Percentiles rank a stretch among this genome's conserved stretches.
Evolutionary conservation across 2,329 filamentous ascomycete species (phyloP).

Genomic region (Neofusicoccum sp.): DNA sequence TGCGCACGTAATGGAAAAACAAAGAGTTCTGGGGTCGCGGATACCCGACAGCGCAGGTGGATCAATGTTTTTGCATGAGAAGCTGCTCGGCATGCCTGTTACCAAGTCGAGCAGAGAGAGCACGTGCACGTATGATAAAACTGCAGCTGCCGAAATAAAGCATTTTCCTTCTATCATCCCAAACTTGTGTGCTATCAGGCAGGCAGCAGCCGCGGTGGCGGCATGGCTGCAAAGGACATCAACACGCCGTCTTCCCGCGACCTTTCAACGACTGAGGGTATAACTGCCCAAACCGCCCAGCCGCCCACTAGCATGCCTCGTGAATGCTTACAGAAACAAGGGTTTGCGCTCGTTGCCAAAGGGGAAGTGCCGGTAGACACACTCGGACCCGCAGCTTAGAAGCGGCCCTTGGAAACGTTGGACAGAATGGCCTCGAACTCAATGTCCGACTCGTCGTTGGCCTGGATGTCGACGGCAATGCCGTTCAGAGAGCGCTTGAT

Average conservation of each 20-base stretch:
- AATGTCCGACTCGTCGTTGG: conserved; percentile 80
- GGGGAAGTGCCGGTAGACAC: not conserved
- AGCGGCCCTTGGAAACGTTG: conserved; percentile 50
- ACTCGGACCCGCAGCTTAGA: conserved; percentile 31
- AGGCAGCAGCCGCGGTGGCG: conserved; percentile 8
- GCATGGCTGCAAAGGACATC: conserved; percentile 10
- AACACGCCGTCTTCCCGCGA: conserved; percentile 2
- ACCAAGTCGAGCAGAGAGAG: conserved; percentile 12
- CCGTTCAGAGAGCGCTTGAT: conserved; percentile 77
- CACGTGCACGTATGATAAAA: conserved; percentile 18
- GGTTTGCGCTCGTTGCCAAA: not conserved
- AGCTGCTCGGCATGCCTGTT: not conserved
- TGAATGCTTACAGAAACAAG: conserved; percentile 14
- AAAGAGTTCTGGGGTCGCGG: too few species aligned
- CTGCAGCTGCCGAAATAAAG: conserved; percentile 1
- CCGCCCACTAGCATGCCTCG: conserved; percentile 13
- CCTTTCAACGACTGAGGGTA: conserved; percentile 11
- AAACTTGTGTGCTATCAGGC: conserved; percentile 14
- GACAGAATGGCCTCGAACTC: conserved; percentile 69
- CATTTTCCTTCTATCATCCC: conserved; percentile 18
- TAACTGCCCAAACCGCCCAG: conserved; percentile 11
- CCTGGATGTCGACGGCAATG: conserved; percentile 74
- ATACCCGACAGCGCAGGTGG: too few species aligned
- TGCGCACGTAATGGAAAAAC: too few species aligned
- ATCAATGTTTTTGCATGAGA: too few species aligned